phyloP scores from a whole-genome alignment of 164 flowering plant species.

The Vitis vinifera region DNA sequence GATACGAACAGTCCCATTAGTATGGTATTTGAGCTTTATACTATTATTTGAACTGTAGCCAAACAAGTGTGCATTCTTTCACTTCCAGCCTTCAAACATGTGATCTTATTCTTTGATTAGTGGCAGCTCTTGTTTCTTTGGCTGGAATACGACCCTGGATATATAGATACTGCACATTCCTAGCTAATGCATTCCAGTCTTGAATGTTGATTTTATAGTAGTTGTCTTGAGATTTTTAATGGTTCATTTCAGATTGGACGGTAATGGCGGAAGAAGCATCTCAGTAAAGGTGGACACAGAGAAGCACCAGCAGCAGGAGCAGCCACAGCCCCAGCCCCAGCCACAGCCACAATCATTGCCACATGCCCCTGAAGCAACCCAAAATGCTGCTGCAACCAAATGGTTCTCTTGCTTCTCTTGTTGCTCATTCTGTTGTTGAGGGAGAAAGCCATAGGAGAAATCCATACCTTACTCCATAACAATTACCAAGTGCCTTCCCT shows the following conservation, averaged over 20 bases:
- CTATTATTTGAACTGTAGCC: too few species aligned
- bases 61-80: too few species aligned
- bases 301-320: slow-evolving; percentile 3
- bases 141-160: too few species aligned
- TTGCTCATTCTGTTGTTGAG: slow-evolving; percentile 14
- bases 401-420: slow-evolving; percentile 35
- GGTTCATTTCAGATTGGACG: slow-evolving; percentile 18
- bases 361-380: slow-evolving; percentile 2
- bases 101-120: too few species aligned
- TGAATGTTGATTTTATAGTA: too few species aligned
- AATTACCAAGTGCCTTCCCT: background rate
- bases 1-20: background rate
- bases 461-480: background rate
- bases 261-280: slow-evolving; percentile 13
- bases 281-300: slow-evolving; percentile 8
- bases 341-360: background rate
- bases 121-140: too few species aligned
- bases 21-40: too few species aligned
- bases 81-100: too few species aligned
- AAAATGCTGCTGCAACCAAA: background rate
- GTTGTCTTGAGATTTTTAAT: too few species aligned
- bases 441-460: background rate
- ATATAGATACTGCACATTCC: too few species aligned
- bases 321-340: background rate
- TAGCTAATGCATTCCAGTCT: too few species aligned